phyloP scores from a whole-genome alignment of 495 filamentous ascomycete genomes.

The Lasiosphaeria ovina region DNA sequence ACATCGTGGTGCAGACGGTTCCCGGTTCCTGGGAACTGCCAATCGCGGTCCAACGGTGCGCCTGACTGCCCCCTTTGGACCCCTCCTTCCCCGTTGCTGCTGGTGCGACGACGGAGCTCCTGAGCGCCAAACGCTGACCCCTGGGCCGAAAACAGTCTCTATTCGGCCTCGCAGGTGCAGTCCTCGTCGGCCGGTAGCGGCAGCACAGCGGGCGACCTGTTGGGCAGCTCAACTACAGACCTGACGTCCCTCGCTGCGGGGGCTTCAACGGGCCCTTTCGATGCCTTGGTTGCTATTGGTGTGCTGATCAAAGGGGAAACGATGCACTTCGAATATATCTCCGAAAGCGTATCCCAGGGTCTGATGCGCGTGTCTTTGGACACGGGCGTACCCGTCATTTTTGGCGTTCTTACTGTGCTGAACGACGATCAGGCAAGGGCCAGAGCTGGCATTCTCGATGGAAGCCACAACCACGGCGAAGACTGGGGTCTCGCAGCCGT shows the following conservation, averaged over 20 bases:
- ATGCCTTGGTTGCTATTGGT: constrained; percentile 92
- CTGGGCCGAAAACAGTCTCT: constrained; percentile 57
- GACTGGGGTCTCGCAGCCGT: constrained; percentile 81
- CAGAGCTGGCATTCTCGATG: constrained; percentile 70
- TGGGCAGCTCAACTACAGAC: constrained; percentile 65
- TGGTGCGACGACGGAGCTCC: not conserved
- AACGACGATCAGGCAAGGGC: constrained; percentile 83
- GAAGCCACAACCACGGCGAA: constrained; percentile 79
- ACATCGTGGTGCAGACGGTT: constrained; percentile 84
- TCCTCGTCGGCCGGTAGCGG: constrained; percentile 61
- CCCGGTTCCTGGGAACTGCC: constrained; percentile 94
- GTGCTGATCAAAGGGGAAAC: constrained; percentile 97
- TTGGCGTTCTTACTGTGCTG: constrained; percentile 87
- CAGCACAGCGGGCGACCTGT: constrained; percentile 74
- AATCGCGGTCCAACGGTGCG: constrained; percentile 77
- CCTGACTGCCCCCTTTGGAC: constrained; percentile 3
- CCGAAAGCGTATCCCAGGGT: constrained; percentile 84
- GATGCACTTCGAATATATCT: constrained; percentile 98
- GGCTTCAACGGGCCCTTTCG: constrained; percentile 63
- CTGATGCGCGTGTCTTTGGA: constrained; percentile 94
- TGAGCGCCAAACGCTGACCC: constrained; percentile 5
- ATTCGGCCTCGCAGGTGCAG: constrained; percentile 82
- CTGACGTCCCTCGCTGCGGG: constrained; percentile 40
- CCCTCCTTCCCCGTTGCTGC: constrained; percentile 1
- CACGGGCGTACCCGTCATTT: constrained; percentile 81